A percentile compares a stretch with the other conserved stretches of the same genome.
phyloP scores from a whole-genome alignment of 2,329 filamentous ascomycete genomes.

The Lachnellula hyalina region DNA sequence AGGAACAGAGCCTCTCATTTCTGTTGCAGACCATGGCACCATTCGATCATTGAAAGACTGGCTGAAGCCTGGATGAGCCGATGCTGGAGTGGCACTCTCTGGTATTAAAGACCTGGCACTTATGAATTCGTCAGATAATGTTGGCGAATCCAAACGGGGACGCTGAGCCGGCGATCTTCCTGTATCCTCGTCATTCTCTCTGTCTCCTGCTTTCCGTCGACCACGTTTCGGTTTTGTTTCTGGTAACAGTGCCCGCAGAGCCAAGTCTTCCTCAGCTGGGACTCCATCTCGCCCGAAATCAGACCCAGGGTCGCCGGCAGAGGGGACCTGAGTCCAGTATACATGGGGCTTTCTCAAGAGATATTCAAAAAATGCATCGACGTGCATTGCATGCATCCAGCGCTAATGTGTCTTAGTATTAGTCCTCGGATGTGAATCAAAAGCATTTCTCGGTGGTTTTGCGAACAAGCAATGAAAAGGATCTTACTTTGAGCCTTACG shows the following conservation, averaged over 20 bases:
- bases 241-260: constrained; percentile 75
- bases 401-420: constrained; percentile 46
- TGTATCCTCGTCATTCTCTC: constrained; percentile 48
- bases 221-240: constrained; percentile 62
- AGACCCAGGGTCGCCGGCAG: constrained; percentile 55
- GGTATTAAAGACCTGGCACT: constrained; percentile 30
- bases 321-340: constrained; percentile 75
- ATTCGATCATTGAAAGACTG: constrained; percentile 22
- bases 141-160: constrained; percentile 53
- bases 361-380: constrained; percentile 92
- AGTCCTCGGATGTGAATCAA: not conserved
- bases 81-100: constrained; percentile 35
- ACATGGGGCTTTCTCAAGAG: constrained; percentile 70
- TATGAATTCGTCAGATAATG: constrained; percentile 37
- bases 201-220: constrained; percentile 55
- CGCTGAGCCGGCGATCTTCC: constrained; percentile 51
- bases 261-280: constrained; percentile 80
- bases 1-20: constrained; percentile 20
- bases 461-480: not conserved
- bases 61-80: constrained; percentile 31
- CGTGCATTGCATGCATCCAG: constrained; percentile 96
- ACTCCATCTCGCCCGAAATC: constrained; percentile 73
- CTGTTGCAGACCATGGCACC: constrained; percentile 27
- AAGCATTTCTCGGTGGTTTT: too few species aligned
- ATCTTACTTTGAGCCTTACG: constrained; percentile 75